phyloP scores from a whole-genome alignment of 1,139 yeast genomes.

The Magnusiomyces magnusii region DNA sequence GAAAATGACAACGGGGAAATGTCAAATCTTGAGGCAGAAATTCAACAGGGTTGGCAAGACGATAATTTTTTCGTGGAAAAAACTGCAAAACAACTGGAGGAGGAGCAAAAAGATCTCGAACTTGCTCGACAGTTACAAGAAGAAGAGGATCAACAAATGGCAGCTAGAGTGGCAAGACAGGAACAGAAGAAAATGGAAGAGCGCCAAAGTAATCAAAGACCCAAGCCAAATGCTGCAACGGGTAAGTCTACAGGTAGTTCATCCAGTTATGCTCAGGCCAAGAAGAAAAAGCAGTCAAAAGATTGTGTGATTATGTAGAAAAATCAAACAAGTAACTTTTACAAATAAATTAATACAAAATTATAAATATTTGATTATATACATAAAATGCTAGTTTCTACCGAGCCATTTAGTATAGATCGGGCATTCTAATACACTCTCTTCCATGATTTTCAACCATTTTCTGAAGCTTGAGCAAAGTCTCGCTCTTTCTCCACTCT shows the following conservation, averaged over 20 bases:
- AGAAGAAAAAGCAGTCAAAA: neutral
- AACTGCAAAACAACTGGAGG: conserved; percentile 12
- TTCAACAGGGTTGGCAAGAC: conserved; percentile 25
- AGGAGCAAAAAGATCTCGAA: conserved; percentile 35
- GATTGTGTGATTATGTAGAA: neutral
- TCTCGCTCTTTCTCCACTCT: conserved; percentile 61
- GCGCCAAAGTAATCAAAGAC: neutral
- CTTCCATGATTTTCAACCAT: conserved; percentile 66
- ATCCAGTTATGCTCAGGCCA: too few species aligned
- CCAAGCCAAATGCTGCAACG: neutral
- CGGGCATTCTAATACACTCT: conserved; percentile 83
- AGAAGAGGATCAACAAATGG: conserved; percentile 52
- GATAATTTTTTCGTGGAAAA: too few species aligned
- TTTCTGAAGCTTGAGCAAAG: conserved; percentile 61
- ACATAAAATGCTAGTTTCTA: too few species aligned
- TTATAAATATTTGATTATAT: too few species aligned
- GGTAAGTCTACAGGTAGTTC: neutral
- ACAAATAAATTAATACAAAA: too few species aligned
- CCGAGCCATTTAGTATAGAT: conserved; percentile 36
- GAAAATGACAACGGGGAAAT: neutral
- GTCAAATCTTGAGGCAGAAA: conserved; percentile 20
- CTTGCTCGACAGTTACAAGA: conserved; percentile 51
- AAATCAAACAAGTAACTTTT: too few species aligned
- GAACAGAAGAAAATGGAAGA: neutral
- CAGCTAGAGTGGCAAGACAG: conserved; percentile 35